These are phyloP conservation scores for Solanum pimpinellifolium DNA, from an alignment of 257 asterid genomes.

Conservation along the genomic window DNA sequence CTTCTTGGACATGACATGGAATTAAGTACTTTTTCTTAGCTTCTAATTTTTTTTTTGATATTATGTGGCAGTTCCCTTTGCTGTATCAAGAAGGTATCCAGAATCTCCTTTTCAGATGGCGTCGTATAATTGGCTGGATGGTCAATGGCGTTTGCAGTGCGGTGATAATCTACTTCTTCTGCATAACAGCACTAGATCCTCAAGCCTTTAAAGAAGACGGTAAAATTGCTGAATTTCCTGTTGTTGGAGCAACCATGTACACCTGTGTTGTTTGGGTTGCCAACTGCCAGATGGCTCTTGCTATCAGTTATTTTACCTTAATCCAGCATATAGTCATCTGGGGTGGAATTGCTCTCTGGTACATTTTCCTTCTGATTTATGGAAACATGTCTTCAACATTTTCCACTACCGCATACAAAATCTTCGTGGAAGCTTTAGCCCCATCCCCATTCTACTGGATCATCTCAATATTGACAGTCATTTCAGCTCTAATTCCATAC, in stretches of 20 bases:
- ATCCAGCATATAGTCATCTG: conserved; percentile 76
- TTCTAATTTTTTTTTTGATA: background rate
- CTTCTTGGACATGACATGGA: background rate
- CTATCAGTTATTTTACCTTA: conserved; percentile 79
- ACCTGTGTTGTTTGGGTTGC: conserved; percentile 87
- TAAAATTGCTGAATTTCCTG: conserved; percentile 38
- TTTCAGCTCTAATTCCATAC: conserved; percentile 44
- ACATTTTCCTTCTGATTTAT: conserved; percentile 57
- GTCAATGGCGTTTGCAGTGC: conserved; percentile 58
- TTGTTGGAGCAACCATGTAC: conserved; percentile 77
- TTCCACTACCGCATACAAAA: conserved; percentile 56
- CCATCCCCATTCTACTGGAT: conserved; percentile 56
- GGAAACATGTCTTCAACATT: conserved; percentile 41
- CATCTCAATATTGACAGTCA: conserved; percentile 33
- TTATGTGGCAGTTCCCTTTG: conserved; percentile 60
- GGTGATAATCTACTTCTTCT: conserved; percentile 68
- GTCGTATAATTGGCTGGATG: conserved; percentile 89
- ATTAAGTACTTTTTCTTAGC: background rate
- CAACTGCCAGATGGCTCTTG: conserved; percentile 77
- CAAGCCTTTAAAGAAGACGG: conserved; percentile 61
- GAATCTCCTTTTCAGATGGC: conserved; percentile 90
- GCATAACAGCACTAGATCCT: conserved; percentile 42
- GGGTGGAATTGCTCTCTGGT: conserved; percentile 87
- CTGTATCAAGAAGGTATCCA: conserved; percentile 97
- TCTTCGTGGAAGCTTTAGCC: conserved; percentile 69